Conservation (phyloP, 192 early-diverging fungal species). For the Gryganskiella cystojenkinii region DNA sequence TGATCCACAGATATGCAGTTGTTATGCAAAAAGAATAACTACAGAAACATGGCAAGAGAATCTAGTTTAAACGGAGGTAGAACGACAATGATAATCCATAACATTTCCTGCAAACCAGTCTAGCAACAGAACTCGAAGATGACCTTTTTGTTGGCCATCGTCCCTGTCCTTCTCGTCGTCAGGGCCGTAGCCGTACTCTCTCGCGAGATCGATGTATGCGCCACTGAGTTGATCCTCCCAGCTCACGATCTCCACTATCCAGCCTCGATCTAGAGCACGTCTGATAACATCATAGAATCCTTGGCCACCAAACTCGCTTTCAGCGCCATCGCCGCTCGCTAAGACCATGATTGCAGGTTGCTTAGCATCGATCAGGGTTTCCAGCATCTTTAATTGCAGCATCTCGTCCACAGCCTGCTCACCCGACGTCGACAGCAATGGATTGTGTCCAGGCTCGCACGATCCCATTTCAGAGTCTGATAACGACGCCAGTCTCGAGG, state of each 20-base stretch:
- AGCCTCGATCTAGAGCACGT: constrained; percentile 54
- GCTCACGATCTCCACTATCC: constrained; percentile 59
- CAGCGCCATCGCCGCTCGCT: constrained; percentile 56
- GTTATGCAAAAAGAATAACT: no score
- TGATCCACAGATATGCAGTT: no score
- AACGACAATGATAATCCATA: no score
- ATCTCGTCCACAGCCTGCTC: constrained; percentile 62
- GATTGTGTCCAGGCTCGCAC: not conserved
- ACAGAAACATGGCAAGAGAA: no score
- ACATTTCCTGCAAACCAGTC: no score
- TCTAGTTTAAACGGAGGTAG: no score
- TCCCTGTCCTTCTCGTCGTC: not conserved
- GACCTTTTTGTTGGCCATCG: no score
- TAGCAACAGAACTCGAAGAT: no score
- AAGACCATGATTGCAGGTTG: constrained; percentile 55
- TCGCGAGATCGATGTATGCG: constrained; percentile 36
- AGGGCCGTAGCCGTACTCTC: constrained; percentile 28
- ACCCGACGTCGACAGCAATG: constrained; percentile 9
- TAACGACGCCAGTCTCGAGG: constrained; percentile 9
- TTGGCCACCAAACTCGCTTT: constrained; percentile 57
- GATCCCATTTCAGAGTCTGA: not conserved
- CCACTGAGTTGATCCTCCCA: constrained; percentile 59
- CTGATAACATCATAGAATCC: constrained; percentile 53
- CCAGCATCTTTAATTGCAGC: constrained; percentile 59
- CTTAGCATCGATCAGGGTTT: constrained; percentile 54